These are phyloP conservation scores for Vicia villosa DNA, from an alignment of 306 rosid species.

Conservation along the genomic window DNA sequence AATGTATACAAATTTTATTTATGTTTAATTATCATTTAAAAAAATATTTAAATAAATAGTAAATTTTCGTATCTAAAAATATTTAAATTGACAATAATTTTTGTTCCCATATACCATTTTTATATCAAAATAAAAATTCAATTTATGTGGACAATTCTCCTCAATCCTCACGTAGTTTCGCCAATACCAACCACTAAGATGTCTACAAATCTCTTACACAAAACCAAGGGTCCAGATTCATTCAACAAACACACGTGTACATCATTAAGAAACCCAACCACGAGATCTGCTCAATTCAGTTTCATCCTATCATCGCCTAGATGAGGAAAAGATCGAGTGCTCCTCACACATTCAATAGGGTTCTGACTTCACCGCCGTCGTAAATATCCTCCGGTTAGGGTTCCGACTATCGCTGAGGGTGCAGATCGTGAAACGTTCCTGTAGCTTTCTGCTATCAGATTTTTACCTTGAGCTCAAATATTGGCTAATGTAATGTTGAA, in stretches of 20 bases:
- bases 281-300: conserved; percentile 22
- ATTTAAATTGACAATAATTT: no score
- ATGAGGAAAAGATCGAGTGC: conserved; percentile 40
- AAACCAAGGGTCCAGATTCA: conserved; percentile 18
- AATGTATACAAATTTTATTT: no score
- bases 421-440: conserved; percentile 34
- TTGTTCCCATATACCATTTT: no score
- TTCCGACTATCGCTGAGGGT: conserved; percentile 5
- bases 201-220: neutral
- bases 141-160: neutral
- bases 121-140: neutral
- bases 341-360: conserved; percentile 22
- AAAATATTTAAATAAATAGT: no score
- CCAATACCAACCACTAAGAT: neutral
- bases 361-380: conserved; percentile 24
- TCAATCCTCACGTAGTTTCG: neutral
- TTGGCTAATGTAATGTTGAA: conserved; percentile 14
- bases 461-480: conserved; percentile 14
- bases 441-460: neutral
- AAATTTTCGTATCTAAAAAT: no score
- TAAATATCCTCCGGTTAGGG: conserved; percentile 27
- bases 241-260: conserved; percentile 18
- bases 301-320: conserved; percentile 18
- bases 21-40: no score
- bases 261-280: conserved; percentile 11